phyloP scores from a whole-genome alignment of 2,329 filamentous ascomycete genomes.

The Aspergillaceae sp. region DNA sequence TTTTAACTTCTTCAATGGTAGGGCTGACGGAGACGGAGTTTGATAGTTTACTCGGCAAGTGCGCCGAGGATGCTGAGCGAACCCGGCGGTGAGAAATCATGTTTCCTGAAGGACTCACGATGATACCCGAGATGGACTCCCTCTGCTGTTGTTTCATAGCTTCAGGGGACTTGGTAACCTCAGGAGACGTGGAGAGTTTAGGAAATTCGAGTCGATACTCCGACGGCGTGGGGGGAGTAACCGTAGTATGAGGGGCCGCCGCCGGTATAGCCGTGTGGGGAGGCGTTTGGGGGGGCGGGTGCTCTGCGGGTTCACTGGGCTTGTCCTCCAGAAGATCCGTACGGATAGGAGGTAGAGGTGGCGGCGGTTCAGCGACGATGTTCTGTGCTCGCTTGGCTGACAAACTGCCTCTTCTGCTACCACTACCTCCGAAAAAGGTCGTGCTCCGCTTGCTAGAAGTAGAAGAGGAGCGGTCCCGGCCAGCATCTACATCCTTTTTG shows the following conservation, averaged over 20 bases:
- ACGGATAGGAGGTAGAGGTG: constrained; percentile 27
- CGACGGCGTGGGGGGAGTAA: constrained; percentile 57
- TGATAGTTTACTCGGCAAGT: constrained; percentile 78
- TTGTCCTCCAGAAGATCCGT: constrained; percentile 23
- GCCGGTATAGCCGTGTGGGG: constrained; percentile 24
- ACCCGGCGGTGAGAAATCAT: constrained; percentile 65
- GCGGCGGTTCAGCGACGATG: constrained; percentile 17
- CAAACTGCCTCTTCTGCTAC: constrained; percentile 18
- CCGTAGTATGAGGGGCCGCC: constrained; percentile 42
- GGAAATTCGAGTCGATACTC: constrained; percentile 34
- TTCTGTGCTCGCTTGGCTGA: constrained; percentile 24
- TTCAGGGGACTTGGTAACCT: constrained; percentile 34
- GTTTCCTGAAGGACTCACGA: constrained; percentile 55
- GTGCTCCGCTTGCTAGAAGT: constrained; percentile 33
- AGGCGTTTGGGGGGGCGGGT: constrained; percentile 24
- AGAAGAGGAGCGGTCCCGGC: constrained; percentile 40
- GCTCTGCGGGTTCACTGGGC: constrained; percentile 14
- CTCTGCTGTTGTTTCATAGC: constrained; percentile 15
- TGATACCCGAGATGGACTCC: constrained; percentile 38
- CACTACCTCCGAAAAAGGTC: constrained; percentile 30
- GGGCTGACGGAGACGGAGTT: constrained; percentile 64
- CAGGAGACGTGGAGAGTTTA: constrained; percentile 18
- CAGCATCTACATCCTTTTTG: constrained; percentile 45
- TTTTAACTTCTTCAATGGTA: constrained; percentile 56
- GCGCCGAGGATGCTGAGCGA: constrained; percentile 46